A percentile compares a stretch with the other conserved stretches of the same genome.
phyloP scores from a whole-genome alignment of 2,329 filamentous ascomycete genomes.

The Ambrosiella xylebori region DNA sequence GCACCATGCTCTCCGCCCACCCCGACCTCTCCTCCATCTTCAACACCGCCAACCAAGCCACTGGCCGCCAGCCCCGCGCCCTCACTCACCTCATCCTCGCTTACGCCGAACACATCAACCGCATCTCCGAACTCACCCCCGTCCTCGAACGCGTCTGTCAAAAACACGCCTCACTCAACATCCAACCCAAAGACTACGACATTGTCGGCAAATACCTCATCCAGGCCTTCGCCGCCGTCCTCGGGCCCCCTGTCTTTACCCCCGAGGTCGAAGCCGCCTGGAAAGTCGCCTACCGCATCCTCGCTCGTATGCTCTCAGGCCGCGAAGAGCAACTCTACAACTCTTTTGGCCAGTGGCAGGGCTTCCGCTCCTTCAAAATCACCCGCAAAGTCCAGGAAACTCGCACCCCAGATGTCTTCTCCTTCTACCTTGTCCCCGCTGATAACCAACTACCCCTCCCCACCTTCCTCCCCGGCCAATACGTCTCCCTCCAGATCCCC shows the following conservation, averaged over 20 bases:
- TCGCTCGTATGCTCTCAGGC: slow-evolving; percentile 53
- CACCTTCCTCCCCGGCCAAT: slow-evolving; percentile 51
- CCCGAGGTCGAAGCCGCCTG: slow-evolving; percentile 51
- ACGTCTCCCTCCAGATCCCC: slow-evolving; percentile 46
- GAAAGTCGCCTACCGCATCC: slow-evolving; percentile 52
- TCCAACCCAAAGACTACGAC: slow-evolving; percentile 50
- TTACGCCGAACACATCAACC: slow-evolving; percentile 57
- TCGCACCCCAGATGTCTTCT: slow-evolving; percentile 37
- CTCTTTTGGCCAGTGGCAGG: slow-evolving; percentile 24
- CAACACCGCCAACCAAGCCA: slow-evolving; percentile 51
- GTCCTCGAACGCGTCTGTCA: slow-evolving; percentile 53
- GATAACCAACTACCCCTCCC: slow-evolving; percentile 39
- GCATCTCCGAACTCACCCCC: slow-evolving; percentile 40
- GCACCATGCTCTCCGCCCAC: slow-evolving; percentile 44
- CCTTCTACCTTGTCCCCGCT: slow-evolving; percentile 51
- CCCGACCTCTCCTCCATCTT: slow-evolving; percentile 54
- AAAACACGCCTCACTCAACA: slow-evolving; percentile 57
- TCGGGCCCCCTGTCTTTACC: slow-evolving; percentile 47
- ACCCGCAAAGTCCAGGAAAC: slow-evolving; percentile 40
- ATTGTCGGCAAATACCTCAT: slow-evolving; percentile 54
- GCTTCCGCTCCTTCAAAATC: slow-evolving; percentile 38
- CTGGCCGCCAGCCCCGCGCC: slow-evolving; percentile 50
- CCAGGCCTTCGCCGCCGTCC: slow-evolving; percentile 46
- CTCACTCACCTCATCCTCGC: slow-evolving; percentile 52
- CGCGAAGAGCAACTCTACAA: slow-evolving; percentile 47